These are phyloP conservation scores for Kwoniella dendrophila DNA, from an alignment of 768 basidiomycete genomes.

Conservation along the genomic window DNA sequence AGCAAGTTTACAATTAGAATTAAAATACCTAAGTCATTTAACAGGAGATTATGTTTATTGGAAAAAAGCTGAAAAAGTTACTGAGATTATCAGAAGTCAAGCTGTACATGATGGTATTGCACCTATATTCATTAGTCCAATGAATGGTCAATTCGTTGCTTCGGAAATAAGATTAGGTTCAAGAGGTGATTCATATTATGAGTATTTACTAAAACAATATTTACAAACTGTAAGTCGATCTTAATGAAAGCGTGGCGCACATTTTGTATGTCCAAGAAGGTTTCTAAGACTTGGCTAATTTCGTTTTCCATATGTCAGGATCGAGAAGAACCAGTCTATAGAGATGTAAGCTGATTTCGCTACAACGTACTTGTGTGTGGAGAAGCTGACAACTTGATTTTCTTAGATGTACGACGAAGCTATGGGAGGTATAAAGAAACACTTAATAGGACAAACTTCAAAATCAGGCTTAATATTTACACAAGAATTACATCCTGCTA, in stretches of 20 bases:
- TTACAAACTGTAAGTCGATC: constrained; percentile 68
- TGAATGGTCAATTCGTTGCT: constrained; percentile 63
- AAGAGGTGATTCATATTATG: constrained; percentile 90
- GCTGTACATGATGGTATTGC: constrained; percentile 72
- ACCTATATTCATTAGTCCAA: constrained; percentile 75
- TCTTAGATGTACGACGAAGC: constrained; percentile 83
- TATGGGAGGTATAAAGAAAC: constrained; percentile 75
- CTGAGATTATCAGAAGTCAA: constrained; percentile 69
- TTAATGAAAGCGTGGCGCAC: no score
- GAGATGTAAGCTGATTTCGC: constrained; percentile 61
- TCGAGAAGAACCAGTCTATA: constrained; percentile 72
- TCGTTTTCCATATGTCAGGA: no score
- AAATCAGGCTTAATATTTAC: constrained; percentile 72
- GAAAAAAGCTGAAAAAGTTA: constrained; percentile 74
- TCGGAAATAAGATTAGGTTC: constrained; percentile 86
- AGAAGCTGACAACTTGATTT: constrained; percentile 2
- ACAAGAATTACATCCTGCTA: constrained; percentile 73
- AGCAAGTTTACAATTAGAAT: constrained; percentile 86
- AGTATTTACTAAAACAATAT: constrained; percentile 76
- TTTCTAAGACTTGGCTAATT: no score
- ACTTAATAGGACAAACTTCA: constrained; percentile 70
- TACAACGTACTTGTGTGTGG: background rate
- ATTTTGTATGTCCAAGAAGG: no score
- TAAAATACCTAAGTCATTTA: constrained; percentile 79
- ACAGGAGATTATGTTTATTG: constrained; percentile 79